Conservation (phyloP, 83 land plant genomes). For the Picea abies region DNA sequence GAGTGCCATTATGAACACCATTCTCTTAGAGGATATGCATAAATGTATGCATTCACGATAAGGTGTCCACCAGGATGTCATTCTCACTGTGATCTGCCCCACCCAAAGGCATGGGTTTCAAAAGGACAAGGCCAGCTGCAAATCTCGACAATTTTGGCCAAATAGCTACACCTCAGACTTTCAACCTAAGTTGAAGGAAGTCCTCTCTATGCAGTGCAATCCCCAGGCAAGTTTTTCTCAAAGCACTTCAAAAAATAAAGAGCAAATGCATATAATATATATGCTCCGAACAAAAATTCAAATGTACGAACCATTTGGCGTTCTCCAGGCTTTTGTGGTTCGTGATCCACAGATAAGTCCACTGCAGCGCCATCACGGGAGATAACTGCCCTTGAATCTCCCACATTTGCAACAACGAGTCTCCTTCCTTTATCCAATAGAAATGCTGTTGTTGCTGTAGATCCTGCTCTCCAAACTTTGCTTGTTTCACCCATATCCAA, state of each 20-base stretch:
- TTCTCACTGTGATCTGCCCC: too few species aligned
- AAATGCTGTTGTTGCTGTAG: slow-evolving; percentile 39
- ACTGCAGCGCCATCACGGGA: slow-evolving; percentile 24
- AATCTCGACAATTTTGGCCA: background rate
- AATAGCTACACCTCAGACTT: background rate
- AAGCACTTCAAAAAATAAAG: too few species aligned
- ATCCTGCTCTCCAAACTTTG: slow-evolving; percentile 25
- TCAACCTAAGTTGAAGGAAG: slow-evolving; percentile 9
- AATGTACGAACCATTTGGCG: slow-evolving; percentile 63
- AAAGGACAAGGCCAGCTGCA: too few species aligned
- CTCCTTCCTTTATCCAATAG: slow-evolving; percentile 28
- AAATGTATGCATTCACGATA: too few species aligned
- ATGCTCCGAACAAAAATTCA: slow-evolving; percentile 74
- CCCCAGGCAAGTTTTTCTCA: too few species aligned
- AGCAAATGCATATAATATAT: background rate
- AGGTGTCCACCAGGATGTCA: too few species aligned
- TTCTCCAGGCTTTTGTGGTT: slow-evolving; percentile 39
- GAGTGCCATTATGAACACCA: background rate
- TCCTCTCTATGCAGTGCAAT: too few species aligned
- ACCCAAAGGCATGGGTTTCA: too few species aligned
- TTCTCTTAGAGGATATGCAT: background rate
- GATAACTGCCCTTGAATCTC: slow-evolving; percentile 41
- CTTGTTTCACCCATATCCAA: slow-evolving; percentile 31
- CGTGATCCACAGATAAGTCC: slow-evolving; percentile 40
- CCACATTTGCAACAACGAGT: slow-evolving; percentile 41